Percentiles rank a stretch among this genome's conserved stretches.
These are phyloP conservation scores for Cochlearia excelsa DNA, from an alignment of 345 rosid genomes.

Conservation along the genomic window DNA sequence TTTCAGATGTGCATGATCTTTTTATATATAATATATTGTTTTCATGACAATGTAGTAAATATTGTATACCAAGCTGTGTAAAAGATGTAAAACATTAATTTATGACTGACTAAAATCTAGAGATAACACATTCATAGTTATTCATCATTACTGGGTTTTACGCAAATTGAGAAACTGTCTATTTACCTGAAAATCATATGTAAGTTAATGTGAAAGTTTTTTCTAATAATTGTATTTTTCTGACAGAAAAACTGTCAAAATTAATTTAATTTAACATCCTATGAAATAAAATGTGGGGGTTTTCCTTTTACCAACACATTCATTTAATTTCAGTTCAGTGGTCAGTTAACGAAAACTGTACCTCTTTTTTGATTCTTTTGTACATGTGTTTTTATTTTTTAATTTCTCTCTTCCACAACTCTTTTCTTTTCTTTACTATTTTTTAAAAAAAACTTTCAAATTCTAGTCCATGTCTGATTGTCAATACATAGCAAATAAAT, in stretches of 20 bases:
- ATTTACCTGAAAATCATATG: slow-evolving; percentile 31
- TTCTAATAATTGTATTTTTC: slow-evolving; percentile 1
- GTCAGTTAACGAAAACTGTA: slow-evolving; percentile 36
- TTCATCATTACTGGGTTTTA: slow-evolving; percentile 22
- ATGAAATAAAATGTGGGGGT: slow-evolving; percentile 30
- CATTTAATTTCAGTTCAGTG: slow-evolving; percentile 39
- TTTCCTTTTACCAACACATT: slow-evolving; percentile 34
- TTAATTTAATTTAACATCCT: slow-evolving; percentile 42
- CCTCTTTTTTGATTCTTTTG: slow-evolving; percentile 29
- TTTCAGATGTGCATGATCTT: too few relatives aligned
- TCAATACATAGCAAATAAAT: background rate
- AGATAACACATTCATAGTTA: background rate
- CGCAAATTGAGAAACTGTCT: slow-evolving; percentile 33
- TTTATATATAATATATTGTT: too few relatives aligned
- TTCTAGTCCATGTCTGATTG: background rate
- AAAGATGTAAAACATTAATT: slow-evolving; percentile 6
- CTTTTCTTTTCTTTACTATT: slow-evolving; percentile 9
- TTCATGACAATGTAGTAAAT: too few relatives aligned
- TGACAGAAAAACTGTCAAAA: slow-evolving; percentile 33
- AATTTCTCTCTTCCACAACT: slow-evolving; percentile 10
- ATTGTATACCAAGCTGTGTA: too few relatives aligned
- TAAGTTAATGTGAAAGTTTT: slow-evolving; percentile 20
- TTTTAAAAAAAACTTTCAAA: background rate
- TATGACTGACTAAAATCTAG: background rate
- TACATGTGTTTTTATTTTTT: slow-evolving; percentile 27